Conservation (phyloP, 768 basidiomycete genomes). For the Mycena leptocephala region DNA sequence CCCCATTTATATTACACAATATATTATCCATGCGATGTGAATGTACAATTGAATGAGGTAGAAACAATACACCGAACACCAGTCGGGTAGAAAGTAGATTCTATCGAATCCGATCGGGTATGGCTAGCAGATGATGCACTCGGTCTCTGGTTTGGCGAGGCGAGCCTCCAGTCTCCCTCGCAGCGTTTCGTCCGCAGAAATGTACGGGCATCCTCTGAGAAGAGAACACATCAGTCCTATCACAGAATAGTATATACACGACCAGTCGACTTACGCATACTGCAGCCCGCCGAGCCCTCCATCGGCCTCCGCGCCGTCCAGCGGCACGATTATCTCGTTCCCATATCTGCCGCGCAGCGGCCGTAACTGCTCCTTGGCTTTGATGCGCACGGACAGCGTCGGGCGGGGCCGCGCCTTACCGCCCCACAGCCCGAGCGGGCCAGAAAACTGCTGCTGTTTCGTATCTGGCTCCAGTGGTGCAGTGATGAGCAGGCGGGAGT, state of each 20-base stretch:
- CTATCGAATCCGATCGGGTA: background rate
- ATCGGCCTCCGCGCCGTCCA: conserved; percentile 38
- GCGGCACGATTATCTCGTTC: conserved; percentile 46
- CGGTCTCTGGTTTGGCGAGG: conserved; percentile 44
- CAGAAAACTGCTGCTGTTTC: background rate
- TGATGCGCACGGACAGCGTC: conserved; percentile 45
- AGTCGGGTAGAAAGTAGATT: no score
- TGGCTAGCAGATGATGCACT: conserved; percentile 46
- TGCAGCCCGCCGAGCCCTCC: conserved; percentile 48
- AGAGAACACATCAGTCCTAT: background rate
- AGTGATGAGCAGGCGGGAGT: conserved; percentile 56
- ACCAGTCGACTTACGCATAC: conserved; percentile 56
- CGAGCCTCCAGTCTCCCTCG: conserved; percentile 47
- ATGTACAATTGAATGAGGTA: background rate
- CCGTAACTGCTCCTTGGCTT: conserved; percentile 29
- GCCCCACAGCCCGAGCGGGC: conserved; percentile 13
- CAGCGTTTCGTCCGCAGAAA: conserved; percentile 47
- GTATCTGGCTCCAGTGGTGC: conserved; percentile 37
- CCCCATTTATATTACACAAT: no score
- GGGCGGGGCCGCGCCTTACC: conserved; percentile 34
- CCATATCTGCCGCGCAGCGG: conserved; percentile 11
- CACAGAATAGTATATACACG: background rate
- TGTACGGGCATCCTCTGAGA: conserved; percentile 49
- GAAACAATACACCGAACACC: no score
- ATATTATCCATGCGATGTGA: no score